Percentiles rank a stretch among this genome's conserved stretches.
phyloP scores from a whole-genome alignment of 208 protist species.

The Porcisia hertigi region DNA sequence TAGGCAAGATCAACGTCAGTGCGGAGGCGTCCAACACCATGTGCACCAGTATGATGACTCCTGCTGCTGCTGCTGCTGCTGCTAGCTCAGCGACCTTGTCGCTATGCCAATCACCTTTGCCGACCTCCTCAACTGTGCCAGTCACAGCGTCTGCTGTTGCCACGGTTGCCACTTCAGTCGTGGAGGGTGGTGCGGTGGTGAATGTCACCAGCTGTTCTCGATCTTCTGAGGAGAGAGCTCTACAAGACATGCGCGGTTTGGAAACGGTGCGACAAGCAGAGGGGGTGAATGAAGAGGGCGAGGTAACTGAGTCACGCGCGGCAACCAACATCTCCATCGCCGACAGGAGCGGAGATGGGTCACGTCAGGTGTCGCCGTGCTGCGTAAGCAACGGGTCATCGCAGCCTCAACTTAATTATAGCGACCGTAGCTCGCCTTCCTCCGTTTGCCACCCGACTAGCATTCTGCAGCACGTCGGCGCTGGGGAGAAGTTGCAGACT shows the following conservation, averaged over 20 bases:
- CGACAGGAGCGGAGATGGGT: not conserved
- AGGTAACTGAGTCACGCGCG: not conserved
- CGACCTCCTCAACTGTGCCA: not conserved
- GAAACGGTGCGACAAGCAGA: not conserved
- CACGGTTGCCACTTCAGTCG: not conserved
- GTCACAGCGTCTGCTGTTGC: not conserved
- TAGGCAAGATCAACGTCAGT: not conserved
- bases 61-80: not conserved
- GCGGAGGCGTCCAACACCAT: not conserved
- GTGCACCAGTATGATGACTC: not conserved
- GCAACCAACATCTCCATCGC: constrained; percentile 5
- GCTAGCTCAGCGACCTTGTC: not conserved
- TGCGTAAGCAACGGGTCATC: not conserved
- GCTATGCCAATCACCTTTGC: not conserved
- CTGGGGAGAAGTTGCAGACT: not conserved
- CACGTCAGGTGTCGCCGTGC: not conserved
- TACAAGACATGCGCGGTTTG: not conserved
- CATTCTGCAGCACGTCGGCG: not conserved
- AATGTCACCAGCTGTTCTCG: not conserved
- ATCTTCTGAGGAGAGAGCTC: not conserved
- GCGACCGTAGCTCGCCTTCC: not conserved
- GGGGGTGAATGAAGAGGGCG: not conserved
- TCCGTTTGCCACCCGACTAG: not conserved
- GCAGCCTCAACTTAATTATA: not conserved
- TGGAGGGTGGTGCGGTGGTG: not conserved